Conservation (phyloP, 768 basidiomycete species). For the Hericium erinaceus region DNA sequence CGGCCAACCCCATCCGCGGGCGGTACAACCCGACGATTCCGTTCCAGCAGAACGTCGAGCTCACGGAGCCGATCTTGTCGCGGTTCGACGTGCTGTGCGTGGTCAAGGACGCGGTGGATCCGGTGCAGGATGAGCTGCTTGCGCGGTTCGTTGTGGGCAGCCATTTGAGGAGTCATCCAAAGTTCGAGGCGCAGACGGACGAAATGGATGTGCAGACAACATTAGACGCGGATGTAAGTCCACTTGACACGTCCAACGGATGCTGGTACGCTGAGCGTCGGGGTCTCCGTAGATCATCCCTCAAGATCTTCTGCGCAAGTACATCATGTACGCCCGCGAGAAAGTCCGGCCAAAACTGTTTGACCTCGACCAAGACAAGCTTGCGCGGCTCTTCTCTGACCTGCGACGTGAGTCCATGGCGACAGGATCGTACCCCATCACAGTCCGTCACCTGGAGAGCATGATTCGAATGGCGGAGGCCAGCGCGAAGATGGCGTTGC, state of each 20-base stretch:
- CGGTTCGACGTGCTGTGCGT: conserved; percentile 98
- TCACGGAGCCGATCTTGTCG: conserved; percentile 96
- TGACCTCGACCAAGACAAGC: conserved; percentile 93
- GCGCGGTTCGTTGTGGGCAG: conserved; percentile 98
- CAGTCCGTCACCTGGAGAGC: conserved; percentile 94
- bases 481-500: conserved; percentile 94
- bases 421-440: conserved; percentile 98
- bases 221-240: conserved; percentile 81
- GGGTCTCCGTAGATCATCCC: conserved; percentile 74
- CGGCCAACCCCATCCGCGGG: conserved; percentile 95
- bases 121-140: conserved; percentile 91
- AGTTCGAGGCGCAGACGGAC: conserved; percentile 77
- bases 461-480: conserved; percentile 99
- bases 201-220: conserved; percentile 91
- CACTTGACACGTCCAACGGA: neutral
- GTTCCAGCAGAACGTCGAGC: conserved; percentile 96
- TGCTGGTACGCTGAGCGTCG: neutral
- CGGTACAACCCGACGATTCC: conserved; percentile 98
- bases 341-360: conserved; percentile 88
- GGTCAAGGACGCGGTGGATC: conserved; percentile 95
- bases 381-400: conserved; percentile 89
- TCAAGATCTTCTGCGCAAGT: conserved; percentile 92
- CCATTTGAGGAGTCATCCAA: conserved; percentile 90
- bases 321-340: conserved; percentile 98
- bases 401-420: conserved; percentile 92